Evolutionary conservation across 345 rosid genomes (phyloP).

Genomic region (Citrus mangshanensis): DNA sequence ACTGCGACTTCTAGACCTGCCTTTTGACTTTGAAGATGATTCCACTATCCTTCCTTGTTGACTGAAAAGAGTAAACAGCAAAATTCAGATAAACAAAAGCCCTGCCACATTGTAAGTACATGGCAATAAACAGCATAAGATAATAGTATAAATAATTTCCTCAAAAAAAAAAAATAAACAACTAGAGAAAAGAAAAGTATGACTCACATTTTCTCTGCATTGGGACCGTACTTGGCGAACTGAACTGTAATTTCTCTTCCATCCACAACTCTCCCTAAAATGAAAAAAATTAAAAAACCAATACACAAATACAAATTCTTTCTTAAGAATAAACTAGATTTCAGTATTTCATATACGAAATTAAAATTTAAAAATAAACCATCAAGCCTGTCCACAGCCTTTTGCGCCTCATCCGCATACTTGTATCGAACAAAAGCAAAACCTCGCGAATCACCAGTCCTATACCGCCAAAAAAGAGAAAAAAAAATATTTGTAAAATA

Average conservation of each 20-base stretch:
- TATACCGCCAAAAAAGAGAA: neutral
- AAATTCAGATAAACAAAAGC: neutral
- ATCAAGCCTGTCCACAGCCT: conserved; percentile 71
- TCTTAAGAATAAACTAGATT: neutral
- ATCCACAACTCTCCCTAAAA: conserved; percentile 32
- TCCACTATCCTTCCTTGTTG: conserved; percentile 28
- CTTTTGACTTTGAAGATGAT: conserved; percentile 26
- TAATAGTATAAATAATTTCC: neutral
- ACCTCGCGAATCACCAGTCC: conserved; percentile 67
- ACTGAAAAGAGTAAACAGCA: conserved; percentile 25
- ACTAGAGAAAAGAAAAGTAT: neutral
- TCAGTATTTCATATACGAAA: neutral
- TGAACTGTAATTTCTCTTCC: conserved; percentile 37
- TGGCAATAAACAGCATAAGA: neutral
- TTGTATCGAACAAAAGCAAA: conserved; percentile 69
- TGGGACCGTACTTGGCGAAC: conserved; percentile 37
- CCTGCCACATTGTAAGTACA: neutral
- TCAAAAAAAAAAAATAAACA: neutral
- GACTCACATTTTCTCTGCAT: conserved; percentile 32
- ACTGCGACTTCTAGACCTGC: conserved; percentile 49
- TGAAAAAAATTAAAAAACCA: neutral
- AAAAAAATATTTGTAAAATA: no score
- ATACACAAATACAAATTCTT: neutral
- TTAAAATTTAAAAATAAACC: conserved; percentile 22
- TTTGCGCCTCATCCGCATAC: conserved; percentile 66